Evolutionary conservation across 75 land plant genomes (phyloP).

Genomic region (Isoetes taiwanensis): DNA sequence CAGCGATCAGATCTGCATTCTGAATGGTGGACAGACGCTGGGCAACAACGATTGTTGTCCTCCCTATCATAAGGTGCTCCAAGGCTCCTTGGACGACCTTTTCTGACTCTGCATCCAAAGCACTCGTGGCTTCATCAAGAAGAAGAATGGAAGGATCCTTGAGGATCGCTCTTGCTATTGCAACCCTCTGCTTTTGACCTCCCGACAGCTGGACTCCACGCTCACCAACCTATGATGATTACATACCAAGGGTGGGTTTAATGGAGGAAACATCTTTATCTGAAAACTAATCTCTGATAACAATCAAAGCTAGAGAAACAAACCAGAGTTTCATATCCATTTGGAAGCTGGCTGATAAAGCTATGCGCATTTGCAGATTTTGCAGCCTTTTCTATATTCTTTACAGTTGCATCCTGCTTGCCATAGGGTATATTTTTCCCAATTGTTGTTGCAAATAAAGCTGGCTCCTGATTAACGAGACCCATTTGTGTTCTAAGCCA

Average conservation of each 20-base stretch:
- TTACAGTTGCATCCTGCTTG: neutral
- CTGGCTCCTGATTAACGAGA: constrained; percentile 1
- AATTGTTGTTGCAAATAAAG: neutral
- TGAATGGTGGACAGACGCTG: constrained; percentile 75
- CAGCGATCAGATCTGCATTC: constrained; percentile 84
- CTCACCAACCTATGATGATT: constrained; percentile 98
- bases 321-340: neutral
- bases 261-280: too few relatives aligned
- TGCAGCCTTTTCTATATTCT: constrained; percentile 19
- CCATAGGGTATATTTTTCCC: constrained; percentile 8
- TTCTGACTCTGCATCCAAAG: constrained; percentile 85
- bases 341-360: constrained; percentile 16
- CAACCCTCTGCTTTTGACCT: constrained; percentile 86
- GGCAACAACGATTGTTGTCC: constrained; percentile 81
- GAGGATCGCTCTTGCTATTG: constrained; percentile 80
- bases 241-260: too few relatives aligned
- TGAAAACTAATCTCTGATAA: too few relatives aligned
- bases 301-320: too few relatives aligned
- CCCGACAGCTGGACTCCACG: constrained; percentile 90
- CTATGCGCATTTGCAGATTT: constrained; percentile 20
- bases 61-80: constrained; percentile 79
- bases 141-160: constrained; percentile 80
- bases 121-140: constrained; percentile 91
- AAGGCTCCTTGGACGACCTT: constrained; percentile 83
- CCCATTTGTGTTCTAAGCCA: constrained; percentile 7